Conservation (phyloP, 305 asterid species). For the Fraxinus baroniana region DNA sequence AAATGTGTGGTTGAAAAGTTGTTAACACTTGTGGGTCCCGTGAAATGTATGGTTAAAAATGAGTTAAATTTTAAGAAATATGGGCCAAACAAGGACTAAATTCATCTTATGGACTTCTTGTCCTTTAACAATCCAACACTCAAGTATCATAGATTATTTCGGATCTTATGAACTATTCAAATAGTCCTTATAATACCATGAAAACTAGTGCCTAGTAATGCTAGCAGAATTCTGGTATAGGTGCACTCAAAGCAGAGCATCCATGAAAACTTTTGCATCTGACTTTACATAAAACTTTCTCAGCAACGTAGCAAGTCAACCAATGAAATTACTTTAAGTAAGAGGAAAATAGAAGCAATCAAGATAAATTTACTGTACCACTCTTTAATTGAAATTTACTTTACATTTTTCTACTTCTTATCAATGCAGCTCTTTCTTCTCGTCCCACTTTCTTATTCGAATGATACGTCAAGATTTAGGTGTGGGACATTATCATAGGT, state of each 20-base stretch:
- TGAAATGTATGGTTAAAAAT: no score
- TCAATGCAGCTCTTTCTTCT: conserved; percentile 21
- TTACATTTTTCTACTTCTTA: conserved; percentile 16
- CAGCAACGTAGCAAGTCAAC: conserved; percentile 37
- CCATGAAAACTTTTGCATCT: background rate
- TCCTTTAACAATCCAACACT: background rate
- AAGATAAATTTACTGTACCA: conserved; percentile 14
- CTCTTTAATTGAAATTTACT: conserved; percentile 19
- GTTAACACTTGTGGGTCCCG: background rate
- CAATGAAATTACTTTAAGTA: conserved; percentile 16
- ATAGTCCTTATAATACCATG: background rate
- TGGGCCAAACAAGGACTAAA: background rate
- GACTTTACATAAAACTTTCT: conserved; percentile 25
- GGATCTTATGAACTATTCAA: background rate
- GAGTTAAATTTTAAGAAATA: background rate
- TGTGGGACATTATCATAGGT: conserved; percentile 30
- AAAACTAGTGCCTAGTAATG: conserved; percentile 28
- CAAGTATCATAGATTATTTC: background rate
- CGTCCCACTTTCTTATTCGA: conserved; percentile 33
- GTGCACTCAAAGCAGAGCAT: conserved; percentile 26
- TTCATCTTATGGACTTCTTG: background rate
- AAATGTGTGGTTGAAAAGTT: no score
- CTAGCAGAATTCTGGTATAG: conserved; percentile 30
- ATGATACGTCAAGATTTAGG: conserved; percentile 36
- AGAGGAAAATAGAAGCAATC: background rate